phyloP scores from a whole-genome alignment of 2,329 filamentous ascomycete species.

The Hypoxylon sp. region DNA sequence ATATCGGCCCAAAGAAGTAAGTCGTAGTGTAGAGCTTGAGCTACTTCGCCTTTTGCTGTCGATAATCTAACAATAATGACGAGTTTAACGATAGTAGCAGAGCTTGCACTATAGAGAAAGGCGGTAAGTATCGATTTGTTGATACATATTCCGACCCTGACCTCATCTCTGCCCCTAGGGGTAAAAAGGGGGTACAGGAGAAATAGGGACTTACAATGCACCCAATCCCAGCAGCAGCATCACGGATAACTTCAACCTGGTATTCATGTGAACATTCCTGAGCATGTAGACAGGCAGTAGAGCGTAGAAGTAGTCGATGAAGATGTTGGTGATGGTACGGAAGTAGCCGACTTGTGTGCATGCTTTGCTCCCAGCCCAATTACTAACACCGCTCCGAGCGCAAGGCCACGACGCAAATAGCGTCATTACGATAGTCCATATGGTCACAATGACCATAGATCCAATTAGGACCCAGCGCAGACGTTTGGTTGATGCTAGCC shows the following conservation, averaged over 20 bases:
- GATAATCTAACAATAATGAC: constrained; percentile 50
- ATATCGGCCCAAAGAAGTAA: constrained; percentile 53
- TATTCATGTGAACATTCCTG: constrained; percentile 48
- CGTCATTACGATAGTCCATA: constrained; percentile 53
- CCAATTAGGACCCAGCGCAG: constrained; percentile 45
- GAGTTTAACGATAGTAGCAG: constrained; percentile 54
- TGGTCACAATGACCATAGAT: constrained; percentile 48
- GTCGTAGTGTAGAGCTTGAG: constrained; percentile 49
- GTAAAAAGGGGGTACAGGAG: not conserved
- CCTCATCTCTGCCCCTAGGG: not conserved
- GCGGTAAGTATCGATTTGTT: not conserved
- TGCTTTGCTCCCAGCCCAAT: constrained; percentile 49
- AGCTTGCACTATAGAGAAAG: constrained; percentile 47
- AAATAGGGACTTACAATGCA: constrained; percentile 48
- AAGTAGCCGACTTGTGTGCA: constrained; percentile 52
- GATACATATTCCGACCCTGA: too few relatives aligned
- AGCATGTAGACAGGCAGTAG: constrained; percentile 51
- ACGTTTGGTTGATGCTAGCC: constrained; percentile 46
- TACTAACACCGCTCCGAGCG: constrained; percentile 47
- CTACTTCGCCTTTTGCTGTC: constrained; percentile 41
- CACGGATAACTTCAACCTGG: constrained; percentile 48
- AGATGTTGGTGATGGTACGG: constrained; percentile 53
- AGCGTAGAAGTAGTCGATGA: constrained; percentile 55
- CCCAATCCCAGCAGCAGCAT: constrained; percentile 52
- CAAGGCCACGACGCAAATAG: constrained; percentile 52